Evolutionary conservation across 495 filamentous ascomycete species (phyloP), one percentile per base, ranked within the genome.

Genomic region (Durotheca rogersii): DNA sequence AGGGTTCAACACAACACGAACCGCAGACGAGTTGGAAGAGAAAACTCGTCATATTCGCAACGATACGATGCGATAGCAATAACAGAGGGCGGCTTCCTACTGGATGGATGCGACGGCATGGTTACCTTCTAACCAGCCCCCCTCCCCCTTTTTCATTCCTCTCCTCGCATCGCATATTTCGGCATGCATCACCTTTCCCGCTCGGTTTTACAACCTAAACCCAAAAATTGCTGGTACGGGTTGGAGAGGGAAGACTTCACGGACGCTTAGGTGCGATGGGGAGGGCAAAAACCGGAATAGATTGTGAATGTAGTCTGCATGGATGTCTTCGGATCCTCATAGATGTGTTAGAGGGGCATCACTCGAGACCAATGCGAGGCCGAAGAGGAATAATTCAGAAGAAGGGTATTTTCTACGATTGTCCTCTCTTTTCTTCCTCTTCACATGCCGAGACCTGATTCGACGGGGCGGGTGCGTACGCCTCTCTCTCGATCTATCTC

Each of bases 231-330:
- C 37, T 52, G 47, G 57, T 43, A 56, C 7, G 47, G 57, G 30
- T 49, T 50, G 15, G n/a, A 23, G 21, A 36, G 42, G 18, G 47
- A 49, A 52, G 52, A 48, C 37, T 47, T 47, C 27, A 52, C 38
- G 52, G 51, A 48, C 9, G 9, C 23, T 27, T 27, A 29, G 27
- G 41, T 60, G 9, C 48, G 57, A 52, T 56, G 51, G 57, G n/a
- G 56, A 59, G 50, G 52, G 52, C 42, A 56, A 60, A 56, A 60
- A 44, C 48, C 33, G 47, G 47, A 52, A 60, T 60, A 60, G 57
- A 60, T 56, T 60, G 57, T 60, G 57, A 56, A 47, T 60, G 51
- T 56, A 60, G 57, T 60, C 57, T 56, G 57, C 57, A 60, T 60
- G 56, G 56, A 59, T 29, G 57, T 56, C 57, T 60, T 44, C 57